A percentile compares a stretch with the other conserved stretches of the same genome.
phyloP scores from a whole-genome alignment of 1,284 basidiomycete genomes.

The Vanrija sp. region DNA sequence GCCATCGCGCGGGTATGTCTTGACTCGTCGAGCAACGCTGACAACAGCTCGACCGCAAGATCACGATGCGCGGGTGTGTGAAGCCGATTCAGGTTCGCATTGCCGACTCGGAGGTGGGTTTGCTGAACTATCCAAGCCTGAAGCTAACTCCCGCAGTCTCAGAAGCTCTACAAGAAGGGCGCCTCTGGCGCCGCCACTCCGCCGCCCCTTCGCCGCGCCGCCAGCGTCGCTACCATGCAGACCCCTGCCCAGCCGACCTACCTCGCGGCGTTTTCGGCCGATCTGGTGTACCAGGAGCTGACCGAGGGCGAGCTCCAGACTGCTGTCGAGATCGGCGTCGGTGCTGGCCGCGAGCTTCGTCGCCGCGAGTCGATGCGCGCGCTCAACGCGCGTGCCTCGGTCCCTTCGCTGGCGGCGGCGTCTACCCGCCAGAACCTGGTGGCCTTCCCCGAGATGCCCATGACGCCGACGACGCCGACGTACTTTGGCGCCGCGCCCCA shows the following conservation, averaged over 20 bases:
- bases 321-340: no score
- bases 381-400: no score
- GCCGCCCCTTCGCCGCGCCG: background rate
- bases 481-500: no score
- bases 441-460: no score
- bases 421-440: no score
- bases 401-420: no score
- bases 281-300: no score
- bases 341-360: no score
- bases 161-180: slow-evolving; percentile 26
- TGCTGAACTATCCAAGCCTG: background rate
- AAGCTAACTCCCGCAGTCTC: slow-evolving; percentile 12
- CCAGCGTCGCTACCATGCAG: background rate
- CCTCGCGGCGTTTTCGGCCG: no score
- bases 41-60: slow-evolving; percentile 28
- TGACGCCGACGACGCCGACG: no score
- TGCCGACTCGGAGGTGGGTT: slow-evolving; percentile 38
- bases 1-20: slow-evolving; percentile 28
- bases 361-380: no score
- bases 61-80: slow-evolving; percentile 21
- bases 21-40: background rate
- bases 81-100: slow-evolving; percentile 34
- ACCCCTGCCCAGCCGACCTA: no score
- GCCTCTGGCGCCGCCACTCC: background rate
- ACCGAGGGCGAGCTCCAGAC: background rate